Evolutionary conservation across 192 early-diverging fungal genomes (phyloP).

Genomic region (Coemansia erecta): DNA sequence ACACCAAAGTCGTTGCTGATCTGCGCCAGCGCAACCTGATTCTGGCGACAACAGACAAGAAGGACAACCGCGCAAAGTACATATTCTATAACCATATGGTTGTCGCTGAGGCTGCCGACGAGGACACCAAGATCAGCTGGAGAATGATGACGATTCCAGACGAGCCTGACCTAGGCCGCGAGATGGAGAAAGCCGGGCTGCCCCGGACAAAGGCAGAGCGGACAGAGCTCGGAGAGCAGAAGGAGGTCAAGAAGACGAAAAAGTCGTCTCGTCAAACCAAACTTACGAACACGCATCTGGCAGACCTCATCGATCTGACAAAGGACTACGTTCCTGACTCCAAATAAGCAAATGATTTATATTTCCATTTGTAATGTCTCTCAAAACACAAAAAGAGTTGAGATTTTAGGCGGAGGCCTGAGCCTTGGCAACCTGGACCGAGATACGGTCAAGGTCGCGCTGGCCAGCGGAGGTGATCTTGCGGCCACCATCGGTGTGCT

Average conservation of each 20-base stretch:
- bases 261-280: constrained; percentile 66
- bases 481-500: constrained; percentile 91
- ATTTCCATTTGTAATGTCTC: not conserved
- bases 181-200: constrained; percentile 64
- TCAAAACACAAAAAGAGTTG: not conserved
- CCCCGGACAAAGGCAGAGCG: constrained; percentile 72
- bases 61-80: constrained; percentile 62
- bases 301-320: constrained; percentile 64
- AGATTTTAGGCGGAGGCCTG: constrained; percentile 15
- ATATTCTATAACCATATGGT: constrained; percentile 64
- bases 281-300: constrained; percentile 79
- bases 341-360: constrained; percentile 5
- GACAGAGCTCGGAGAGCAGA: constrained; percentile 43
- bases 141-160: constrained; percentile 64
- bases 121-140: constrained; percentile 77
- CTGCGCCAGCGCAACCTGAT: constrained; percentile 54
- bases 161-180: constrained; percentile 68
- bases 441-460: constrained; percentile 98
- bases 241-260: constrained; percentile 61
- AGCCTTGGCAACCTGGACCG: constrained; percentile 63
- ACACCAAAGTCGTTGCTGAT: constrained; percentile 27
- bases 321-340: constrained; percentile 60
- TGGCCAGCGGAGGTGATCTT: constrained; percentile 93
- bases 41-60: constrained; percentile 59
- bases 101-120: constrained; percentile 19